Percentiles rank a stretch among this genome's conserved stretches.
phyloP scores from a whole-genome alignment of 1,139 yeast species.

The Blastobotrys malaysiensis region DNA sequence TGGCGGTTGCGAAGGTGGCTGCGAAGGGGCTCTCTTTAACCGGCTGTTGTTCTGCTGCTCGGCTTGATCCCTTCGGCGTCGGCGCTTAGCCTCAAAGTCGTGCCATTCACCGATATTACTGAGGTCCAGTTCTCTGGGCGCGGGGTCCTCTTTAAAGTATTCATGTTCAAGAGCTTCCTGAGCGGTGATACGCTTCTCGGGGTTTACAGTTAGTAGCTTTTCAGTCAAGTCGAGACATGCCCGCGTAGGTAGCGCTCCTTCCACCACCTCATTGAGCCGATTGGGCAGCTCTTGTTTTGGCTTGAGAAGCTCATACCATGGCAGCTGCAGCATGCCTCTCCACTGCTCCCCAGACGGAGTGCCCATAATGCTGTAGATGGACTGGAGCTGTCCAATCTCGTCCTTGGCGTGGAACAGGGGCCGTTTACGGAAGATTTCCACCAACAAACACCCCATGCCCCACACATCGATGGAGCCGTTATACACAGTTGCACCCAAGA shows the following conservation, averaged over 20 bases:
- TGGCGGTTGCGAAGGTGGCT: not conserved
- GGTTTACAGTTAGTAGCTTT: conserved; percentile 61
- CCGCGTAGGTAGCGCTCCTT: conserved; percentile 40
- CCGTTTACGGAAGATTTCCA: conserved; percentile 68
- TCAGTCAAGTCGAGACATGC: conserved; percentile 62
- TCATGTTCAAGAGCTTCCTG: conserved; percentile 55
- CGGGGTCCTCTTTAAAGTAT: conserved; percentile 69
- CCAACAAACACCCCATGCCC: conserved; percentile 91
- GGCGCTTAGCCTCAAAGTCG: conserved; percentile 89
- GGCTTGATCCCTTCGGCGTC: conserved; percentile 45
- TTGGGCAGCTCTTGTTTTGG: conserved; percentile 46
- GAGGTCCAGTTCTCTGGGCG: conserved; percentile 48
- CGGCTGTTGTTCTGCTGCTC: conserved; percentile 5
- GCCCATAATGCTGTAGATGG: conserved; percentile 80
- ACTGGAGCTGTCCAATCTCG: conserved; percentile 75
- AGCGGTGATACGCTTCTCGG: conserved; percentile 58
- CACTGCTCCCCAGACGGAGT: conserved; percentile 72
- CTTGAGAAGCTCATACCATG: conserved; percentile 87
- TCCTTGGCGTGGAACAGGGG: conserved; percentile 87
- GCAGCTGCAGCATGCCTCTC: conserved; percentile 71
- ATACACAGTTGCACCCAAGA: conserved; percentile 84
- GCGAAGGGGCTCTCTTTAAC: not conserved
- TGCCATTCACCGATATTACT: conserved; percentile 84
- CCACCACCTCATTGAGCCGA: conserved; percentile 45
- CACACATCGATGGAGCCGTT: conserved; percentile 91